Percentiles rank a stretch among this genome's conserved stretches.
Conservation (phyloP, 2,329 filamentous ascomycete genomes). For the Xylariaceae sp. region DNA sequence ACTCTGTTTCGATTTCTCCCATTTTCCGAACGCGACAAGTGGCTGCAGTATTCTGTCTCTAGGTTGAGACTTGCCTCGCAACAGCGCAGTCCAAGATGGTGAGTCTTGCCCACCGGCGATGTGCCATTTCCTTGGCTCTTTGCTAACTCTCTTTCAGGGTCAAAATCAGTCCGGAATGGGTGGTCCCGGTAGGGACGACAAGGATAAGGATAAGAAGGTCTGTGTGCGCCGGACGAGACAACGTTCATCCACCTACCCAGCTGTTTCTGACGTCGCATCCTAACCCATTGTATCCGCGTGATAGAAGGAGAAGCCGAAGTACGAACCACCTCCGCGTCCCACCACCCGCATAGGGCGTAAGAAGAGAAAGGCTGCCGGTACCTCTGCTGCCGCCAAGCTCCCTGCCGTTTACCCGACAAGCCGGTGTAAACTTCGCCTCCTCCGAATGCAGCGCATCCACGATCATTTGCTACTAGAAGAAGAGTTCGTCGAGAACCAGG, state of each 20-base stretch:
- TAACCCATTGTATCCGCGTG: slow-evolving; percentile 3
- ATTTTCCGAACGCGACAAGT: too few relatives aligned
- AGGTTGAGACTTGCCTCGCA: slow-evolving; percentile 12
- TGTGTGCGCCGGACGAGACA: slow-evolving; percentile 40
- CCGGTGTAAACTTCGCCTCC: slow-evolving; percentile 92
- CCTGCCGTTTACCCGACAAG: slow-evolving; percentile 91
- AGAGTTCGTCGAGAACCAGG: slow-evolving; percentile 98
- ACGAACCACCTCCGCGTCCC: slow-evolving; percentile 94
- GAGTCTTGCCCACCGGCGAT: slow-evolving; percentile 6
- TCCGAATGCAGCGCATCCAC: slow-evolving; percentile 98
- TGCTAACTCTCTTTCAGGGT: slow-evolving; percentile 47
- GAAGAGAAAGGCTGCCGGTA: slow-evolving; percentile 94
- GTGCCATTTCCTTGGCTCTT: not conserved
- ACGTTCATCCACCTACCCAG: not conserved
- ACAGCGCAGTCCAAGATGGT: slow-evolving; percentile 25
- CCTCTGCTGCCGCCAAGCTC: slow-evolving; percentile 91
- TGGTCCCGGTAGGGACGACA: slow-evolving; percentile 66
- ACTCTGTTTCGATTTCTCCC: too few relatives aligned
- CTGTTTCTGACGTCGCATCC: slow-evolving; percentile 2
- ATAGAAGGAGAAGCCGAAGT: slow-evolving; percentile 99
- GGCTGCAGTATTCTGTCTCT: too few relatives aligned
- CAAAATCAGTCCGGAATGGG: slow-evolving; percentile 86
- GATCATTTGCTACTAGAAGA: slow-evolving; percentile 95
- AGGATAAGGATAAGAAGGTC: slow-evolving; percentile 94
- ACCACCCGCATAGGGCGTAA: slow-evolving; percentile 95